Evolutionary conservation across 306 rosid species (phyloP).

Genomic region (Dicorynia guianensis): DNA sequence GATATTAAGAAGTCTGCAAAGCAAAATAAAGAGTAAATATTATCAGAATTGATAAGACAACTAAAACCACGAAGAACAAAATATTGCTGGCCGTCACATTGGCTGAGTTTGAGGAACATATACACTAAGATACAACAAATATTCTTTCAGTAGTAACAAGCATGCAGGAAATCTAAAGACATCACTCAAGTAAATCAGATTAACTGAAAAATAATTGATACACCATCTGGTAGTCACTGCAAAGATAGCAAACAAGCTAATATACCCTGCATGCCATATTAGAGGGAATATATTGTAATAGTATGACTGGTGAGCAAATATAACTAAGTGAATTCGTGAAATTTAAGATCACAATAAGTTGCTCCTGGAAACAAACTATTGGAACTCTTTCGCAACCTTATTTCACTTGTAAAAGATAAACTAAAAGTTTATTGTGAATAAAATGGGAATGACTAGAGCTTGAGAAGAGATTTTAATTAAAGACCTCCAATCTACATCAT

Average conservation of each 20-base stretch:
- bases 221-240: slow-evolving; percentile 19
- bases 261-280: neutral
- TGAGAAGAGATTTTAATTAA: no score
- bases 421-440: neutral
- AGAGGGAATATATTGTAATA: neutral
- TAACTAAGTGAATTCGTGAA: neutral
- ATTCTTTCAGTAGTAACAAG: slow-evolving; percentile 5
- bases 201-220: neutral
- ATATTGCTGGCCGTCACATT: slow-evolving; percentile 12
- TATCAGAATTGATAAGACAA: slow-evolving; percentile 22
- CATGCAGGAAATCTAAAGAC: slow-evolving; percentile 26
- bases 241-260: slow-evolving; percentile 21
- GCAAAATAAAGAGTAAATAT: slow-evolving; percentile 30
- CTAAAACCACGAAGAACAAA: slow-evolving; percentile 18
- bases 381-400: slow-evolving; percentile 15
- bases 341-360: neutral
- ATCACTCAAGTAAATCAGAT: neutral
- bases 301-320: neutral
- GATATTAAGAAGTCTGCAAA: slow-evolving; percentile 83
- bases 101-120: slow-evolving; percentile 11
- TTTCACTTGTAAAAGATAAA: neutral
- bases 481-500: no score
- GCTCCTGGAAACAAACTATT: neutral
- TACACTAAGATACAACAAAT: slow-evolving; percentile 7
- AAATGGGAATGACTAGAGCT: neutral